Evolutionary conservation across 2,329 filamentous ascomycete genomes (phyloP).

Genomic region (Talaromyces sp.): DNA sequence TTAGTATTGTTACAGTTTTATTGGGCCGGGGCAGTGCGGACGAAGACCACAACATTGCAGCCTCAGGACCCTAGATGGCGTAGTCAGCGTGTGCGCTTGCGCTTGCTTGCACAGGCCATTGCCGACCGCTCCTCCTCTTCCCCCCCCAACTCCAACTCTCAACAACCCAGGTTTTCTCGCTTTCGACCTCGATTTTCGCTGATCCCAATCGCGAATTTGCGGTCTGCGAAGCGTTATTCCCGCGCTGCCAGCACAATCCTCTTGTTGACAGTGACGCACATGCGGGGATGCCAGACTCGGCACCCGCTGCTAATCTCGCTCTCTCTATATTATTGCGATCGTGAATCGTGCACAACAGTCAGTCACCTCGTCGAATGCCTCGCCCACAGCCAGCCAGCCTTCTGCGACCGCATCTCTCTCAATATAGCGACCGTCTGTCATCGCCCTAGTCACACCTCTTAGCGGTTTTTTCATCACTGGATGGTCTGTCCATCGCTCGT

Average conservation of each 20-base stretch:
- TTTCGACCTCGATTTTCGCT: background rate
- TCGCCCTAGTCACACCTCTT: background rate
- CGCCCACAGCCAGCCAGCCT: background rate
- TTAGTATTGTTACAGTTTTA: background rate
- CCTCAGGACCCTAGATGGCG: no score
- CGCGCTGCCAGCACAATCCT: background rate
- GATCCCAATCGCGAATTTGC: background rate
- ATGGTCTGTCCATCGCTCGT: background rate
- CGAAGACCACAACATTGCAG: background rate
- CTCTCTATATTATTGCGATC: background rate
- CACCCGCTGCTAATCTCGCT: background rate
- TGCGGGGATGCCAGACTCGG: conserved; percentile 1
- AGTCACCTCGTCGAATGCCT: background rate
- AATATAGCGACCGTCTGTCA: background rate
- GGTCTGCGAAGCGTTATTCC: background rate
- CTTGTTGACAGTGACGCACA: background rate
- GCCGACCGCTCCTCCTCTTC: background rate
- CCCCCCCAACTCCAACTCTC: background rate
- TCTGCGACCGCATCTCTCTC: background rate
- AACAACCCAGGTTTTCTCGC: background rate
- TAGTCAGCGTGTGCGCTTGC: background rate
- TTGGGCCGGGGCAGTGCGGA: background rate
- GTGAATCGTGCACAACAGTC: background rate
- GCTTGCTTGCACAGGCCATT: background rate
- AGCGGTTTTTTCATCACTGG: background rate